Percentiles rank a stretch among this genome's conserved stretches.
These are phyloP conservation scores for Xylaria sp. DNA, from an alignment of 2,329 filamentous ascomycete genomes.

Conservation along the genomic window DNA sequence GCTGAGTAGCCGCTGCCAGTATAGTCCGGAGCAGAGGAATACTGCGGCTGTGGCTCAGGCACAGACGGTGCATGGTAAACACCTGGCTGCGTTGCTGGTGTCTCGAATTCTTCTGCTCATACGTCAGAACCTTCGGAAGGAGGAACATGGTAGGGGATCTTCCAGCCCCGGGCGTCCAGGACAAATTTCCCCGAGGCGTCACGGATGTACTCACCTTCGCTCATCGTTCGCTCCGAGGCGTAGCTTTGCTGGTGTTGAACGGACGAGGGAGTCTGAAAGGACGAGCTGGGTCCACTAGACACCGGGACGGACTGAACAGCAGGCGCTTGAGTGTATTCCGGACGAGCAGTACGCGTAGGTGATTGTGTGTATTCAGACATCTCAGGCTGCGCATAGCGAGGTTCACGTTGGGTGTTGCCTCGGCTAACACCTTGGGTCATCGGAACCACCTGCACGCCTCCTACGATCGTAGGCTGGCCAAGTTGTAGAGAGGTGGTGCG, in stretches of 20 bases:
- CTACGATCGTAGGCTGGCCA: constrained; percentile 87
- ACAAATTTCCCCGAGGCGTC: constrained; percentile 70
- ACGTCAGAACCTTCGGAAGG: constrained; percentile 62
- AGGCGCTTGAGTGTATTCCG: constrained; percentile 56
- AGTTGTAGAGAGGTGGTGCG: constrained; percentile 85
- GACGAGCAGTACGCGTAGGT: constrained; percentile 46
- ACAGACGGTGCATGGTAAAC: constrained; percentile 48
- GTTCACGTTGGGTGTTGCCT: constrained; percentile 57
- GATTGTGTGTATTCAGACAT: constrained; percentile 49
- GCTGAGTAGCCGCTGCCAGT: constrained; percentile 72
- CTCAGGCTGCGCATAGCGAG: constrained; percentile 49
- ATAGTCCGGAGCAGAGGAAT: constrained; percentile 66
- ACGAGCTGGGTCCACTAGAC: constrained; percentile 52
- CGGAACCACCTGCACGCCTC: constrained; percentile 93
- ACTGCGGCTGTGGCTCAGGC: constrained; percentile 48
- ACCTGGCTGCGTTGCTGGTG: constrained; percentile 56
- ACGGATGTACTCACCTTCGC: constrained; percentile 77
- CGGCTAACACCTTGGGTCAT: constrained; percentile 79
- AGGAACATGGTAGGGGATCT: constrained; percentile 62
- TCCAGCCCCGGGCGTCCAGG: constrained; percentile 69
- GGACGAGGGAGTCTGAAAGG: constrained; percentile 55
- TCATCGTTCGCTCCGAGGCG: constrained; percentile 70
- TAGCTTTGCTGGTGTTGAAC: constrained; percentile 61
- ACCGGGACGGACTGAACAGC: constrained; percentile 55
- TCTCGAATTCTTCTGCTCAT: constrained; percentile 67